phyloP scores from a whole-genome alignment of 2,329 filamentous ascomycete genomes.

The Colletotrichum gigasporum region DNA sequence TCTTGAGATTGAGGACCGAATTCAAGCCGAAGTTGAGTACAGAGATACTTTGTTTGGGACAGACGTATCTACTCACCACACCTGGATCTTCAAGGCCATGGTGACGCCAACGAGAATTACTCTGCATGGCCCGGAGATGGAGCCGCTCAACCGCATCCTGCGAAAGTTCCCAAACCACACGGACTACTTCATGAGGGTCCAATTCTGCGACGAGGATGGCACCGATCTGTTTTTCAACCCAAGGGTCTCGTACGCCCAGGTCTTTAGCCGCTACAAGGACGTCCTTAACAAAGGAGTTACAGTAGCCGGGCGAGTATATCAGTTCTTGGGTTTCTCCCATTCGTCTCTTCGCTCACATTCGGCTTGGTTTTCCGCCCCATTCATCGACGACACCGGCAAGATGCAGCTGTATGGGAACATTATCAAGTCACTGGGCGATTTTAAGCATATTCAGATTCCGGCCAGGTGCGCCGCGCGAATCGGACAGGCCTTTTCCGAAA shows the following conservation, averaged over 20 bases:
- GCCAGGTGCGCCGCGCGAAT: constrained; percentile 68
- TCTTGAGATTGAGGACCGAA: constrained; percentile 50
- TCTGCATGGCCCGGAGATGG: constrained; percentile 69
- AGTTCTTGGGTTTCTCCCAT: constrained; percentile 82
- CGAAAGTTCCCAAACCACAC: constrained; percentile 69
- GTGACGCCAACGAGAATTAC: constrained; percentile 69
- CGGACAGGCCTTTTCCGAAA: constrained; percentile 79
- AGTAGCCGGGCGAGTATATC: constrained; percentile 70
- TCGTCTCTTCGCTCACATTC: constrained; percentile 79
- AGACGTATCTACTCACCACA: constrained; percentile 49
- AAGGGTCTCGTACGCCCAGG: constrained; percentile 51
- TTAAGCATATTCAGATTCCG: constrained; percentile 59
- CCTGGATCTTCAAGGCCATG: constrained; percentile 61
- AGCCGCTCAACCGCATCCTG: constrained; percentile 76
- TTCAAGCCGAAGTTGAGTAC: constrained; percentile 34
- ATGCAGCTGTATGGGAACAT: constrained; percentile 52
- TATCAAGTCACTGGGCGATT: constrained; percentile 59
- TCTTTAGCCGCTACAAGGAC: constrained; percentile 68
- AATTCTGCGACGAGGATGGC: constrained; percentile 79
- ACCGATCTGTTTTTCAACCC: constrained; percentile 68
- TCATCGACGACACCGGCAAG: constrained; percentile 44
- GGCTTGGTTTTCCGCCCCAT: constrained; percentile 69
- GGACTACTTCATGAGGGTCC: constrained; percentile 74
- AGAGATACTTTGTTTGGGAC: constrained; percentile 33
- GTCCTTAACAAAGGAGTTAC: constrained; percentile 68